phyloP scores from a whole-genome alignment of 176 grass and related monocot species.

The Saccharum spontaneum region DNA sequence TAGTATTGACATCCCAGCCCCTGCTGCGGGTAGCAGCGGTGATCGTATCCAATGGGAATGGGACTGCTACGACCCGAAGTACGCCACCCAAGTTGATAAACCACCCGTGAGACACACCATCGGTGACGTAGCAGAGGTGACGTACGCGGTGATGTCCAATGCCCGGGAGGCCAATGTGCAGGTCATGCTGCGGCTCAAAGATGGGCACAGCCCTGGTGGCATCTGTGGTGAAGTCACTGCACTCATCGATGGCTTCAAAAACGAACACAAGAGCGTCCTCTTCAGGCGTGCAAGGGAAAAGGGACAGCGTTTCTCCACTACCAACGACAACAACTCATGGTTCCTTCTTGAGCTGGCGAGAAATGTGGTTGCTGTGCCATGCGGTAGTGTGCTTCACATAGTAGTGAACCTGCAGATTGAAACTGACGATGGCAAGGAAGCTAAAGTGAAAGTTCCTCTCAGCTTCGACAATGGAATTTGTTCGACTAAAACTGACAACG shows the following conservation, averaged over 20 bases:
- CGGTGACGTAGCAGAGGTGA: not conserved
- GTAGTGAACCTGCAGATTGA: not conserved
- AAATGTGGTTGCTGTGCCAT: too few species aligned
- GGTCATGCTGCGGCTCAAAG: not conserved
- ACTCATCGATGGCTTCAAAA: not conserved
- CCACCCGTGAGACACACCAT: too few species aligned
- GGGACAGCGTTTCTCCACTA: not conserved
- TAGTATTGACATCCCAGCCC: not conserved
- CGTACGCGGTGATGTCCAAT: not conserved
- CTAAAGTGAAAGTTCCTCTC: not conserved
- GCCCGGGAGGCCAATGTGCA: not conserved
- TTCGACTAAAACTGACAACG: not conserved
- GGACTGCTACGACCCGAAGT: not conserved
- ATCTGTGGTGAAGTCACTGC: not conserved
- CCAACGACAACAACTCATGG: not conserved
- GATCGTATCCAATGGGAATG: not conserved
- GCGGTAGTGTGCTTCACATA: not conserved
- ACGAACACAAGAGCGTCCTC: too few species aligned
- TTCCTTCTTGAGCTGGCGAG: not conserved
- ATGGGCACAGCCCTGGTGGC: not conserved
- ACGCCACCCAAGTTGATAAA: not conserved
- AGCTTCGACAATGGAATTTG: not conserved
- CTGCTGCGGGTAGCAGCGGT: too few species aligned
- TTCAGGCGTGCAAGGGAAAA: not conserved
- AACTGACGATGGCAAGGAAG: not conserved